phyloP scores from a whole-genome alignment of 2,329 filamentous ascomycete species.

The Daldinia sp. region DNA sequence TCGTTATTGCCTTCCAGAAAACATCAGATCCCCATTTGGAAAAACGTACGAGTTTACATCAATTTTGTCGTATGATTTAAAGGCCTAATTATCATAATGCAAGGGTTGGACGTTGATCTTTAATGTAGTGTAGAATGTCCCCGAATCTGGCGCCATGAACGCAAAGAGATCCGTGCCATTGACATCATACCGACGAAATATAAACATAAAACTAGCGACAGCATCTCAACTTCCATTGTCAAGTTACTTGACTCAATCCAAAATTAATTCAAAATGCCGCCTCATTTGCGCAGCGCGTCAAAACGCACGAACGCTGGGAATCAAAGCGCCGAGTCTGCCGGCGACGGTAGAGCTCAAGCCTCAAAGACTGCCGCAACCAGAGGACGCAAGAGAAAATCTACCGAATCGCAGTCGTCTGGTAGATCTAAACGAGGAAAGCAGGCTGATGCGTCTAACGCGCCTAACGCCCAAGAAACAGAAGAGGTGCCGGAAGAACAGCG shows the following conservation, averaged over 20 bases:
- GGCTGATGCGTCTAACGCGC: slow-evolving; percentile 9
- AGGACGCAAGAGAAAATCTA: slow-evolving; percentile 25
- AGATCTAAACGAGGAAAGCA: slow-evolving; percentile 4
- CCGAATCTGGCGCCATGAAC: background rate
- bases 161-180: background rate
- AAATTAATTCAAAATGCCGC: slow-evolving; percentile 5
- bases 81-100: background rate
- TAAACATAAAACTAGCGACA: background rate
- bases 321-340: background rate
- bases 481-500: slow-evolving; percentile 1
- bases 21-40: no score
- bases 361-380: background rate
- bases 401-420: background rate
- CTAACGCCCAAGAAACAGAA: slow-evolving; percentile 5
- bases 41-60: no score
- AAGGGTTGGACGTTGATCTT: background rate
- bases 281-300: slow-evolving; percentile 1
- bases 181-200: background rate
- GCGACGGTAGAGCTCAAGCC: background rate
- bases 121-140: no score
- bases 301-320: background rate
- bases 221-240: background rate
- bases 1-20: no score
- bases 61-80: background rate
- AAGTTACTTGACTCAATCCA: background rate